Evolutionary conservation across 208 protist species (phyloP).

Genomic region (Trypanosoma lewisi): DNA sequence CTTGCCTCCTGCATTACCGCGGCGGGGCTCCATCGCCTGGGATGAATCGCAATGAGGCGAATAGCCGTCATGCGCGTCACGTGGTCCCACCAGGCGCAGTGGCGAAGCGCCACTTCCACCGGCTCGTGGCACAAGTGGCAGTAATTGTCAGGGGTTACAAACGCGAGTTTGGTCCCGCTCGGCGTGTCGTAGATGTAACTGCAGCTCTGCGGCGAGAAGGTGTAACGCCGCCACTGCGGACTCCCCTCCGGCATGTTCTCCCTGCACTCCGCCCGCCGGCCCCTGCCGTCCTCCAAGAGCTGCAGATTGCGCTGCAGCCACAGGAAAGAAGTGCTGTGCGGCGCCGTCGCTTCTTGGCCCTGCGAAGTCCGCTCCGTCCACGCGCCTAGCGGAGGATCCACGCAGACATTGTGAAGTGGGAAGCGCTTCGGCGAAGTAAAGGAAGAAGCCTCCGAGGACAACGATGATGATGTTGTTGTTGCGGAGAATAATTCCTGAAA

Average conservation of each 20-base stretch:
- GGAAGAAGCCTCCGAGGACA: not conserved
- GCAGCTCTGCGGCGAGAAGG: constrained; percentile 7
- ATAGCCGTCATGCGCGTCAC: constrained; percentile 25
- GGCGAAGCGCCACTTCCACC: constrained; percentile 19
- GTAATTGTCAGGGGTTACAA: constrained; percentile 28
- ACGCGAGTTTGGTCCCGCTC: constrained; percentile 26
- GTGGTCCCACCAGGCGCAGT: constrained; percentile 39
- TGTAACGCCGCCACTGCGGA: constrained; percentile 26
- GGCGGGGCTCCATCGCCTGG: constrained; percentile 18
- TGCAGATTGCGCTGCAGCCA: constrained; percentile 26
- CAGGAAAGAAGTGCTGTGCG: not conserved
- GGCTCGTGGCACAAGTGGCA: constrained; percentile 30
- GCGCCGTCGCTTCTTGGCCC: not conserved
- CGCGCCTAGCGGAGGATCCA: constrained; percentile 2
- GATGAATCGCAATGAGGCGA: constrained; percentile 26
- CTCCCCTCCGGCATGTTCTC: constrained; percentile 25
- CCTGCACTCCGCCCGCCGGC: not conserved
- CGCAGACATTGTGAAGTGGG: not conserved
- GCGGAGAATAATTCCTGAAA: constrained; percentile 10
- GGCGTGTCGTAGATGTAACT: constrained; percentile 28
- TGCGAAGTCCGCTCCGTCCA: not conserved
- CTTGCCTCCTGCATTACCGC: constrained; percentile 11
- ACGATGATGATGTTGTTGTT: constrained; percentile 1
- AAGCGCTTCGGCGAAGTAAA: not conserved
- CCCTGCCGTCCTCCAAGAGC: not conserved